Base-by-base conservation (phyloP, 2,329 filamentous ascomycete species). In the Mariannaea sp. region DNA sequence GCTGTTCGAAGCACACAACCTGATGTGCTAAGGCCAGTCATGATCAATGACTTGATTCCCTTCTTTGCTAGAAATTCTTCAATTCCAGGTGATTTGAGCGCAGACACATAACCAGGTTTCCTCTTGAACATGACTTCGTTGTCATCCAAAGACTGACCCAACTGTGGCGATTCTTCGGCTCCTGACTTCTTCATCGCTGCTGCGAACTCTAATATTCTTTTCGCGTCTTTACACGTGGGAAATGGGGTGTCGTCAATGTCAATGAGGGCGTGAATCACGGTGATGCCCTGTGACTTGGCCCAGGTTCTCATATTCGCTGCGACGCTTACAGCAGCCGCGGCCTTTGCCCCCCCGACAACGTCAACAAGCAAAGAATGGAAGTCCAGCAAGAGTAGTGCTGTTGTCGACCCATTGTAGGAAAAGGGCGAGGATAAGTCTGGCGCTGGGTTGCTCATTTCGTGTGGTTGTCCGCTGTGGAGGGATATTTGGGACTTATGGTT, bases 1-100 rank as follows among this genome's bases (percentile, higher is more conserved):
- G 45, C 20, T 13, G 51, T 33, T 13, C 51, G 39, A n/a, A 54
- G 5, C 9, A 54, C 51, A 29, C 51, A 54, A 1, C 51, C 51
- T 3, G 51, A 54, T 13, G 51, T 44, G 35, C 51, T 54, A 5
- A 54, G 12, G n/a, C 51, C 51, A n/a, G 51, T 54, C 2, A 54
- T 30, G 12, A 54, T 43, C 20, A 54, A 33, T 3, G 51, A 54
- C 19, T 45, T 54, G 32, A 54, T 49, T 6, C 20, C 33, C 16
- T 40, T 43, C 14, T 40, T 26, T 6, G 44, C 39, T 33, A 54
- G 14, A 40, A 27, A 29, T 7, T 49, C 51, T 6, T 4, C 9
- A 12, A 54, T n/a, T 13, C 51, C 51, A 17, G 51, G 39, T 2
- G 51, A 54, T 5, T 49, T 39, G 19, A 54, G 39, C 3, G 40